Evolutionary conservation across 106 monocot genomes (phyloP), one percentile per base, ranked within the genome.

Genomic region (Dactylorhiza incarnata): DNA sequence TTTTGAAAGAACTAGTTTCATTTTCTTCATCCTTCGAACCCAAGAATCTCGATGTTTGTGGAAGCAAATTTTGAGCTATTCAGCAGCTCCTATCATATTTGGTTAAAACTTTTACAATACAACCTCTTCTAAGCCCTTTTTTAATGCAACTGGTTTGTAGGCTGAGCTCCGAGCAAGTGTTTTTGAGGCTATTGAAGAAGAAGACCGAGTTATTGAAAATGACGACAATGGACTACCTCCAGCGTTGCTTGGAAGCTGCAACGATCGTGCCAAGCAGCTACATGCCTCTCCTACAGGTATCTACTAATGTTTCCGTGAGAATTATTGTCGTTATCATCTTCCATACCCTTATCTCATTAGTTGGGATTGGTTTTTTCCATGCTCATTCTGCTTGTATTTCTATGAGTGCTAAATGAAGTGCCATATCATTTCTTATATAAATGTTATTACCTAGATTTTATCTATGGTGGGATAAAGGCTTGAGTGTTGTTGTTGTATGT

Each of bases 141-240:
- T 14, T 22, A 25, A 5, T 25, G 26, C 9, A 53, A n/a, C 65
- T 8, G 68, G 15, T 2, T 74, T 75, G 4, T 75, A 96, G 96
- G 96, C 96, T 75, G 96, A 96, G 82, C 85, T 96, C 16, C 83
- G 96, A 72, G 90, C 96, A 81, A 96, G 91, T 83, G 93, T 96
- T 9, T 96, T 96, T 83, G 96, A 96, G 78, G 96, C 96, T 52
- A 96, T 96, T 68, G 96, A 96, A 83, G 96, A 96, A 66, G 96
- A 96, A 78, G 96, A 96, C 74, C 83, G 79, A 26, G 91, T 79
- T 46, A 22, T 83, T 71, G 89, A 96, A 84, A 91, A 91, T 77
- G 96, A 96, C 51, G 90, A 95, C 23, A 72, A 10, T 16, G 85
- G 73, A 15, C 73, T 83, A 24, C 81, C 85, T 87, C 93, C 93